Evolutionary conservation across 371 early-diverging fungal genomes (phyloP).

Genomic region (Massospora cicadina): DNA sequence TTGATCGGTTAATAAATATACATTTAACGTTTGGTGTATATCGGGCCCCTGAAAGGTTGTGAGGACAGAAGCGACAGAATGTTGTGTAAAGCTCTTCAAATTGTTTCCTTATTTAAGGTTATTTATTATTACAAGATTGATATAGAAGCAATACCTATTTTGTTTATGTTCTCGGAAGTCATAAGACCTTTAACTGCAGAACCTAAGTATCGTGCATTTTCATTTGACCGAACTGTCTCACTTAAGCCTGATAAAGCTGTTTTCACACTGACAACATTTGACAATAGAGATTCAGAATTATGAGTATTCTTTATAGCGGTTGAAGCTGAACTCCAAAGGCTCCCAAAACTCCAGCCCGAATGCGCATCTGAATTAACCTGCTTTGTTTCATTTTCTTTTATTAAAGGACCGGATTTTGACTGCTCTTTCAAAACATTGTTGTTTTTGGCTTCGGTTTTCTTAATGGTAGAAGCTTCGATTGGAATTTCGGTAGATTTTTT

Average conservation of each 20-base stretch:
- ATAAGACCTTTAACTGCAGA: not conserved
- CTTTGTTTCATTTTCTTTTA: not conserved
- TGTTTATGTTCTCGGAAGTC: not conserved
- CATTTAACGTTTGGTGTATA: not conserved
- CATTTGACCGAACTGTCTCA: not conserved
- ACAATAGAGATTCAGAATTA: not conserved
- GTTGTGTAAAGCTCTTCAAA: not conserved
- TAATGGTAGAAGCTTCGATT: not conserved
- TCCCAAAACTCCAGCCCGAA: not conserved
- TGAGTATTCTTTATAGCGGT: not conserved
- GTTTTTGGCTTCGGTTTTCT: not conserved
- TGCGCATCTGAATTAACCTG: not conserved
- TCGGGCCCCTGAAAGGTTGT: not conserved
- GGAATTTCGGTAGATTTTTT: not conserved
- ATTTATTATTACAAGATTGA: not conserved
- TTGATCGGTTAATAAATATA: not conserved
- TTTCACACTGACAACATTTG: not conserved
- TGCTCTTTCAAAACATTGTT: not conserved
- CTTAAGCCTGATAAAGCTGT: not conserved
- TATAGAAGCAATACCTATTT: constrained; percentile 1
- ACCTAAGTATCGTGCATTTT: not conserved
- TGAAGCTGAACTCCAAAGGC: not conserved
- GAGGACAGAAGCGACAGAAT: not conserved
- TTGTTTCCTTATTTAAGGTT: not conserved
- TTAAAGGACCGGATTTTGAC: not conserved